A percentile compares a stretch with the other conserved stretches of the same genome.
These are phyloP conservation scores for Hondaea fermentalgiana DNA, from an alignment of 108 stramenopile genomes.

Conservation along the genomic window DNA sequence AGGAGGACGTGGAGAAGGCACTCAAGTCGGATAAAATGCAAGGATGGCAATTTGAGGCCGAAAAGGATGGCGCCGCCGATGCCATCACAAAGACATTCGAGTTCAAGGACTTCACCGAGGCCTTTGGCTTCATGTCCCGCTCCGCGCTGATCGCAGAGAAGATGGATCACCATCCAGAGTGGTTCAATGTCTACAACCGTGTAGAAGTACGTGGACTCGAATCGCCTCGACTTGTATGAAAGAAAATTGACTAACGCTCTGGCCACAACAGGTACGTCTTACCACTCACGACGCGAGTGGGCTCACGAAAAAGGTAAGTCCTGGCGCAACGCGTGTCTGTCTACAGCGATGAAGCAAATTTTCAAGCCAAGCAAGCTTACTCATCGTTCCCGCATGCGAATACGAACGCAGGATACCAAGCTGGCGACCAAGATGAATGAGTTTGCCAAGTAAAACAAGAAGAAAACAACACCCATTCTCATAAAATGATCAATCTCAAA, in stretches of 20 bases:
- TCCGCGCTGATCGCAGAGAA: constrained; percentile 74
- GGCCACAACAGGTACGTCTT: not conserved
- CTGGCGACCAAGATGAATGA: not conserved
- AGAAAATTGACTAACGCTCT: too few species aligned
- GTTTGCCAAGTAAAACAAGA: not conserved
- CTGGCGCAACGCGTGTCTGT: not conserved
- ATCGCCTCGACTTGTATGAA: not conserved
- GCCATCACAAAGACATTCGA: constrained; percentile 67
- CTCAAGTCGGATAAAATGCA: not conserved
- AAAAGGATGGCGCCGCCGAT: constrained; percentile 26
- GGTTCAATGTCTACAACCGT: constrained; percentile 90
- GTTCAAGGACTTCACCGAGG: constrained; percentile 72
- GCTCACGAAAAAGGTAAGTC: not conserved
- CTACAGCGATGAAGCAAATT: not conserved
- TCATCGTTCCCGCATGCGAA: too few species aligned
- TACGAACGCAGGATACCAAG: not conserved
- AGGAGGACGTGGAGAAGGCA: not conserved
- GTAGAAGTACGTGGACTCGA: constrained; percentile 73
- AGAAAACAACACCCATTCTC: not conserved
- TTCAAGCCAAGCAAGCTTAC: too few species aligned
- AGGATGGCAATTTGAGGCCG: not conserved
- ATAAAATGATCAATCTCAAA: too few species aligned
- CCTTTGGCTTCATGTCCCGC: constrained; percentile 84
- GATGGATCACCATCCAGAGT: constrained; percentile 90
- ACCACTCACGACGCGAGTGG: not conserved